phyloP scores from a whole-genome alignment of 345 rosid genomes.

The Corymbia maculata region DNA sequence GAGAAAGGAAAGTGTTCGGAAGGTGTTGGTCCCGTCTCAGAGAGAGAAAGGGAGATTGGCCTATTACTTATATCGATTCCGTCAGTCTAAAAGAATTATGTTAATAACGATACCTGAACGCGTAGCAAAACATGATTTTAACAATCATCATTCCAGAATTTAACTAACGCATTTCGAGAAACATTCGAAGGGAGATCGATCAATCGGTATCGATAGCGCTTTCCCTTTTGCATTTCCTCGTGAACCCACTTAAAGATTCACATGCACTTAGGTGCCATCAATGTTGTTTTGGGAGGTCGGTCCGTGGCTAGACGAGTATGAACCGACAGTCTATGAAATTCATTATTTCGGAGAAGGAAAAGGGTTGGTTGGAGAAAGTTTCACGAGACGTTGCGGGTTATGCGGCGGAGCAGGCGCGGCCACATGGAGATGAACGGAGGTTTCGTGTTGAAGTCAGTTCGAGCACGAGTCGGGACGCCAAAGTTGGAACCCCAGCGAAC shows the following conservation, averaged over 20 bases:
- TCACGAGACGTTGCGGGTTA: background rate
- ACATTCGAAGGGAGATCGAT: background rate
- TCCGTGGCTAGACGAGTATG: background rate
- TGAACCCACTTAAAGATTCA: background rate
- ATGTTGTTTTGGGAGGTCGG: background rate
- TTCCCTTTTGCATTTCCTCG: background rate
- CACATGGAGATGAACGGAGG: background rate
- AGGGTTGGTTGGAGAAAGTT: background rate
- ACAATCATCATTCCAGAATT: no score
- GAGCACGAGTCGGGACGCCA: background rate
- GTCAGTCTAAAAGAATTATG: background rate
- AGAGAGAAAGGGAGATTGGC: background rate
- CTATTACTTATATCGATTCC: background rate
- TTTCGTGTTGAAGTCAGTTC: background rate
- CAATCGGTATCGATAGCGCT: background rate
- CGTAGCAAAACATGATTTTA: background rate
- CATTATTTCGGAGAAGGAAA: background rate
- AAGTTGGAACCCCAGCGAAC: background rate
- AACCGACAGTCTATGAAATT: background rate
- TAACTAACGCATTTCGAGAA: background rate
- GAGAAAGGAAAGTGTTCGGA: background rate
- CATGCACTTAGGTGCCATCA: background rate
- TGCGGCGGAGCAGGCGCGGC: background rate
- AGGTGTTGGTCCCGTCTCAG: background rate
- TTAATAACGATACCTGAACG: background rate